A percentile compares a stretch with the other conserved stretches of the same genome.
Evolutionary conservation across 768 basidiomycete species (phyloP).

Genomic region (Trametes gibbosa): DNA sequence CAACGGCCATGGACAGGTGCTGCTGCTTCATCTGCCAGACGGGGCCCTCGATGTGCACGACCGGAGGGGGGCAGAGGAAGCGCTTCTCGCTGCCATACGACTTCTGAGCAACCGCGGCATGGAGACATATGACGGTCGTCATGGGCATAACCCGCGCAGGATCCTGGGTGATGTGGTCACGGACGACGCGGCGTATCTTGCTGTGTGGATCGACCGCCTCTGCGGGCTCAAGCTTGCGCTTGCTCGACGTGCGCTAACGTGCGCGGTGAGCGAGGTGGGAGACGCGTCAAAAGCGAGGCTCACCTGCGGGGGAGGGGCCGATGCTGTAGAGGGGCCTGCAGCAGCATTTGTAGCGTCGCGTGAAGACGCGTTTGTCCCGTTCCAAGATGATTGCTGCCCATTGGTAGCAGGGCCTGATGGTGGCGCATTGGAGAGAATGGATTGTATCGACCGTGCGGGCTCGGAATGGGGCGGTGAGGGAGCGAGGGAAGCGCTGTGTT

Average conservation of each 20-base stretch:
- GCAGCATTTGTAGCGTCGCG: slow-evolving; percentile 8
- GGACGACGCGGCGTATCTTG: slow-evolving; percentile 83
- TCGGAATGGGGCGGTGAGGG: slow-evolving; percentile 8
- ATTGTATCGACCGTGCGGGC: slow-evolving; percentile 9
- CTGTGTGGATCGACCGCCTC: slow-evolving; percentile 61
- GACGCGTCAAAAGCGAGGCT: background rate
- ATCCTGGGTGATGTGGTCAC: slow-evolving; percentile 78
- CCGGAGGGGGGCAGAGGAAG: slow-evolving; percentile 89
- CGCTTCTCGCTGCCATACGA: slow-evolving; percentile 95
- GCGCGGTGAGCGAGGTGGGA: slow-evolving; percentile 16
- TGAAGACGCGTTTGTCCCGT: slow-evolving; percentile 8
- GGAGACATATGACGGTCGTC: slow-evolving; percentile 88
- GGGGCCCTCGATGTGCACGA: slow-evolving; percentile 90
- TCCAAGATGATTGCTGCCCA: slow-evolving; percentile 7
- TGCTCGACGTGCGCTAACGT: slow-evolving; percentile 45
- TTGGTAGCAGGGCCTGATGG: slow-evolving; percentile 3
- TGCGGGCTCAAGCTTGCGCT: slow-evolving; percentile 73
- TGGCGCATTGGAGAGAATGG: slow-evolving; percentile 4
- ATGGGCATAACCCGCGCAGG: slow-evolving; percentile 76
- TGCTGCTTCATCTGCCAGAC: slow-evolving; percentile 80
- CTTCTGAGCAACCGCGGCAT: slow-evolving; percentile 93
- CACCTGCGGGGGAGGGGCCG: slow-evolving; percentile 9
- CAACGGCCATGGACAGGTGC: slow-evolving; percentile 81
- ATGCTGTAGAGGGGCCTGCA: slow-evolving; percentile 8
- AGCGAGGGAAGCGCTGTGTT: background rate